Percentiles rank a stretch among this genome's conserved stretches.
Conservation (phyloP, 768 basidiomycete species). For the Leccinum ochraceum region DNA sequence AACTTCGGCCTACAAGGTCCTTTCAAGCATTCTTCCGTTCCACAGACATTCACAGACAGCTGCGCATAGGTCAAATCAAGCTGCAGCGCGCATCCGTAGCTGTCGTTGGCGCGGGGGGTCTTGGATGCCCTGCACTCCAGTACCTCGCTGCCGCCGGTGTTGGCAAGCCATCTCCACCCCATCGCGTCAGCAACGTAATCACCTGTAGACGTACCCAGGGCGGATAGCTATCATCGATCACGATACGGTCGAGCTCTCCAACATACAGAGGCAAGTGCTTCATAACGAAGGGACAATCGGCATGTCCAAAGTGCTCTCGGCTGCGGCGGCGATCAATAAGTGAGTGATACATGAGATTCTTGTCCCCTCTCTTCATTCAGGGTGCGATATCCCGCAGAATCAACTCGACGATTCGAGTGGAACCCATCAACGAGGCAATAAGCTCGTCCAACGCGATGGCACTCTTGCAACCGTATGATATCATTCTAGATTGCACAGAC, state of each 20-base stretch:
- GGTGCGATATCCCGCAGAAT: slow-evolving; percentile 47
- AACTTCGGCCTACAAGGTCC: slow-evolving; percentile 85
- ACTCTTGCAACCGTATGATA: slow-evolving; percentile 62
- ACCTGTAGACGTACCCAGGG: slow-evolving; percentile 48
- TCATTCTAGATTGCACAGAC: slow-evolving; percentile 94
- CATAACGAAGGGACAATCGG: slow-evolving; percentile 76
- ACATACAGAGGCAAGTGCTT: slow-evolving; percentile 91
- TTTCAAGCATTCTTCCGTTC: background rate
- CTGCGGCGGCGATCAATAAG: slow-evolving; percentile 67
- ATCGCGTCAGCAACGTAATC: slow-evolving; percentile 3
- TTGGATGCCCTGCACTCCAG: slow-evolving; percentile 94
- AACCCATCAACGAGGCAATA: slow-evolving; percentile 55
- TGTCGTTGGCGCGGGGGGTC: slow-evolving; percentile 92
- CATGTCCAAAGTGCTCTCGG: slow-evolving; percentile 79
- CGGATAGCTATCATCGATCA: slow-evolving; percentile 86
- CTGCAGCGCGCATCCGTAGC: slow-evolving; percentile 73
- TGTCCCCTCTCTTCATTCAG: slow-evolving; percentile 1
- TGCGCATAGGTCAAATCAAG: slow-evolving; percentile 75
- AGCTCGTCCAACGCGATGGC: slow-evolving; percentile 61
- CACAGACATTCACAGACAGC: slow-evolving; percentile 2
- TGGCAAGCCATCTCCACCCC: slow-evolving; percentile 50
- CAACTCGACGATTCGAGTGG: slow-evolving; percentile 68
- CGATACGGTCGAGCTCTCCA: slow-evolving; percentile 84
- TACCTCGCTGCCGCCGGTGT: slow-evolving; percentile 93
- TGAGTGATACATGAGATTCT: slow-evolving; percentile 31